Evolutionary conservation across 2,329 filamentous ascomycete species (phyloP), one percentile per base, ranked within the genome.

Genomic region (Neonectria hederae): DNA sequence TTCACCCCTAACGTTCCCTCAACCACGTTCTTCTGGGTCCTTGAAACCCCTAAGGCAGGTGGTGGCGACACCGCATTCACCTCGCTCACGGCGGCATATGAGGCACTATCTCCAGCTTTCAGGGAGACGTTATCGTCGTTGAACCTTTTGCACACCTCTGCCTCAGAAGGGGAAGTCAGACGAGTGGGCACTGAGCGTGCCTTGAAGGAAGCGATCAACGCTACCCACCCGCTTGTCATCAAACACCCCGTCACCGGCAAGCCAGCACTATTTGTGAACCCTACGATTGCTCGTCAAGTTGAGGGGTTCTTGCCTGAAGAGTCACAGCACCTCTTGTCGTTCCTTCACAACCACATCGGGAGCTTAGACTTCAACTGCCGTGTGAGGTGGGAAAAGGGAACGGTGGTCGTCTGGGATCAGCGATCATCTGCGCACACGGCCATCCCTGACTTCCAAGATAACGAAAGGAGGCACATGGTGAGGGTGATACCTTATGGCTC

Each of bases 11-110:
- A 77, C 3, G 65, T 74, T 0, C 76, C 76, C 0, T 75, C 73
- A 1, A 77, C 76, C 2, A 76, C 72, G 1, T 76, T 77, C 62
- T 76, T 77, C 65, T 77, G 76, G 73, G 73, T 77, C 3, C 74
- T 77, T 1, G 76, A 77, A 19, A 70, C 65, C 0, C 75, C 76
- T 0, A 61, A 63, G 7, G 69, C 71, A 0, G 71, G 71, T 0
- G 74, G 75, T 5, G 75, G 75, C 2, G 75, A 77, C 35, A 77
- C 75, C 0, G 72, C 73, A 1, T 76, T 77, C 17, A 75, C 74
- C 0, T 76, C 74, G 1, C 70, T 76, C 0, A 76, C 70, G 0
- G 69, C 72, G 13, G 75, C 74, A 0, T 77, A 76, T 7, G 72
- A 74, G 5, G 72, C 75, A 0, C 66, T 76, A 8, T 77, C 75